These are phyloP conservation scores for Penicillium fuscoglaucum DNA, from an alignment of 2,329 filamentous ascomycete species.

Conservation along the genomic window DNA sequence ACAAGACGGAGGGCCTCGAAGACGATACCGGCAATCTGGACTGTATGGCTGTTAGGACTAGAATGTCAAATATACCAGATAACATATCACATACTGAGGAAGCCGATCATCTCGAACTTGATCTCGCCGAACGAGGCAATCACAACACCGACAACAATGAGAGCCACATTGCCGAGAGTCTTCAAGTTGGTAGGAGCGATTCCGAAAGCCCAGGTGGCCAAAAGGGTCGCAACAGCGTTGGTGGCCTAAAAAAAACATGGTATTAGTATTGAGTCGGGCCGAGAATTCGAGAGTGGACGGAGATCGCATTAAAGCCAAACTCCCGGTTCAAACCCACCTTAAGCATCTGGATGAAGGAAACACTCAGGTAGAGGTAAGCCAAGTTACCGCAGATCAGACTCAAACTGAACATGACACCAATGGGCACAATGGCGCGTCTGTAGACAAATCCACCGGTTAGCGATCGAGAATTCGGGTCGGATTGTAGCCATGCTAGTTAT, in stretches of 20 bases:
- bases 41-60: background rate
- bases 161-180: slow-evolving; percentile 84
- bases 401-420: slow-evolving; percentile 93
- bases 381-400: slow-evolving; percentile 95
- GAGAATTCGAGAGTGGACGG: background rate
- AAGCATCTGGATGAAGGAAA: slow-evolving; percentile 98
- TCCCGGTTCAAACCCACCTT: slow-evolving; percentile 60
- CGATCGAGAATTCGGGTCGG: background rate
- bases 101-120: slow-evolving; percentile 68
- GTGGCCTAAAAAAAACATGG: slow-evolving; percentile 64
- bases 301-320: background rate
- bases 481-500: background rate
- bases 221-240: slow-evolving; percentile 85
- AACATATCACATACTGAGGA: slow-evolving; percentile 47
- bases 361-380: slow-evolving; percentile 91
- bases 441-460: background rate
- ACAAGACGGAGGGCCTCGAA: slow-evolving; percentile 77
- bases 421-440: slow-evolving; percentile 81
- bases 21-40: slow-evolving; percentile 70
- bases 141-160: slow-evolving; percentile 90
- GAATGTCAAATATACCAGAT: background rate
- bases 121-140: slow-evolving; percentile 94
- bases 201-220: slow-evolving; percentile 83
- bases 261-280: background rate
- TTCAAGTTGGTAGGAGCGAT: slow-evolving; percentile 78